These are phyloP conservation scores for Chrysanthemum seticuspe DNA, from an alignment of 129 eudicot species.

Conservation along the genomic window DNA sequence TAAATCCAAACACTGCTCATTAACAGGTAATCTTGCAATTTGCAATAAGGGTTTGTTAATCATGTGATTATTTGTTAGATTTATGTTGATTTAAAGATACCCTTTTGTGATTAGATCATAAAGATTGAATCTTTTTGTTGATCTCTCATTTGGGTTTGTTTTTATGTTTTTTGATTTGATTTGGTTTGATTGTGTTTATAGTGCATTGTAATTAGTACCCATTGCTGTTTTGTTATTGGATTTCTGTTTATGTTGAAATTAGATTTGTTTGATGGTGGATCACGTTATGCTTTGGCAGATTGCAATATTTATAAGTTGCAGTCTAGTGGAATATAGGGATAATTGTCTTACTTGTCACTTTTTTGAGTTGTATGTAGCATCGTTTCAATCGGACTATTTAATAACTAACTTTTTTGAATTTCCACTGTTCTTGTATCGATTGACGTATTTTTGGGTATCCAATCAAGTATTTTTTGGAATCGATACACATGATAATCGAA, in stretches of 20 bases:
- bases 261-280: conserved; percentile 20
- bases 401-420: no score
- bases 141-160: conserved; percentile 14
- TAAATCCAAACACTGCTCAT: not conserved
- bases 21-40: conserved; percentile 19
- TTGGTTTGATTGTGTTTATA: not conserved
- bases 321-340: conserved; percentile 16
- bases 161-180: conserved; percentile 21
- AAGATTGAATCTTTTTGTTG: conserved; percentile 25
- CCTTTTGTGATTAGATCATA: not conserved
- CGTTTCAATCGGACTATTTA: no score
- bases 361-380: no score
- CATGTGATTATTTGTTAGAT: conserved; percentile 15
- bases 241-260: conserved; percentile 5
- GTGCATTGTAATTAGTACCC: conserved; percentile 16
- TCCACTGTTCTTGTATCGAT: no score
- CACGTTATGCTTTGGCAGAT: conserved; percentile 26
- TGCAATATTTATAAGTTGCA: not conserved
- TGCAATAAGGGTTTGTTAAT: not conserved
- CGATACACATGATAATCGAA: no score
- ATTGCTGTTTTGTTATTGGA: conserved; percentile 5
- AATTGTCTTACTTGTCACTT: no score
- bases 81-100: conserved; percentile 14
- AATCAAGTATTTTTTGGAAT: no score
- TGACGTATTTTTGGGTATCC: no score